Conservation (phyloP, 208 protist species). For the Willaertia magna region DNA sequence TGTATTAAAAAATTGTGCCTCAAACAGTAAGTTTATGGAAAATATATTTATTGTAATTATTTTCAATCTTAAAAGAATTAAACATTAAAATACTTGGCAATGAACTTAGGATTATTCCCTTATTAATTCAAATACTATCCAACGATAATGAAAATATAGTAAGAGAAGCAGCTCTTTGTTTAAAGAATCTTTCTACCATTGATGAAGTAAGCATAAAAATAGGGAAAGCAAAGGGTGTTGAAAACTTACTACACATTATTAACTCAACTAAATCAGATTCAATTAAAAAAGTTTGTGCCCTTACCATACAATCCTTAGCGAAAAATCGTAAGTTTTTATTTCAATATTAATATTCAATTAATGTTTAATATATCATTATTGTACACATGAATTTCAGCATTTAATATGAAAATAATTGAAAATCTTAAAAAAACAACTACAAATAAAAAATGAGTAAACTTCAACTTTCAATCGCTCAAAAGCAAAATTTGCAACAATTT, state of each 20-base stretch:
- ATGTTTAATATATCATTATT: not conserved
- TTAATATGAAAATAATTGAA: conserved; percentile 10
- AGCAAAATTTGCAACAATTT: no score
- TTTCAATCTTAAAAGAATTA: not conserved
- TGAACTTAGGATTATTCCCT: conserved; percentile 50
- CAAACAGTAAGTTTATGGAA: not conserved
- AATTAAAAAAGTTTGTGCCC: not conserved
- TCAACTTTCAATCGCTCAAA: no score
- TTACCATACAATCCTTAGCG: not conserved
- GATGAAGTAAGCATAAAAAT: conserved; percentile 18
- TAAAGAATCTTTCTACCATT: conserved; percentile 58
- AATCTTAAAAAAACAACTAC: not conserved
- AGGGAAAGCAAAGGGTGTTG: not conserved
- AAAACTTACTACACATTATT: not conserved
- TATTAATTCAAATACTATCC: conserved; percentile 42
- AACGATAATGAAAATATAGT: conserved; percentile 64
- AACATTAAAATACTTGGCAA: not conserved
- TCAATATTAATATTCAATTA: not conserved
- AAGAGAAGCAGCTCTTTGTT: conserved; percentile 55
- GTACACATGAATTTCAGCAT: no score
- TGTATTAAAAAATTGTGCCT: conserved; percentile 37
- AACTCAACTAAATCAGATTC: not conserved
- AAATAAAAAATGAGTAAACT: not conserved
- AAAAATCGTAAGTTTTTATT: not conserved
- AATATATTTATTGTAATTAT: not conserved